phyloP scores from a whole-genome alignment of 1,284 basidiomycete species.

The Agroathelia rolfsii region DNA sequence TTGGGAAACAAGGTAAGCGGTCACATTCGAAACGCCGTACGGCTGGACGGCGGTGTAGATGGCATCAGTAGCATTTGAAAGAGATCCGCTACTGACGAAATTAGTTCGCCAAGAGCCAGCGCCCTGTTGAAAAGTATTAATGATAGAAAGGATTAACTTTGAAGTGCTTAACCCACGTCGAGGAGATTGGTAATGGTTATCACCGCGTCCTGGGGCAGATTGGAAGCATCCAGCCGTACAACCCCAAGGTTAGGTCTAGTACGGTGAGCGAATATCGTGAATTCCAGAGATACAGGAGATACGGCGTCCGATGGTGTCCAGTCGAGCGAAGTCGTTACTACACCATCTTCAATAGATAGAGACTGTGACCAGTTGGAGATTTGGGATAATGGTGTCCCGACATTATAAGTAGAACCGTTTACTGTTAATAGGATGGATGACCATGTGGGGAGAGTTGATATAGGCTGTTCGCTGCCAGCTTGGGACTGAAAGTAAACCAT shows the following conservation, averaged over 20 bases:
- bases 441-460: slow-evolving; percentile 4
- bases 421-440: slow-evolving; percentile 1
- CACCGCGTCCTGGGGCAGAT: not conserved
- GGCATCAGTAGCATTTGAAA: not conserved
- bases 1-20: slow-evolving; percentile 2
- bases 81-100: not conserved
- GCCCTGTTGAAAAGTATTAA: slow-evolving; percentile 1
- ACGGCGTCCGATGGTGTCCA: not conserved
- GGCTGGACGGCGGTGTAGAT: slow-evolving; percentile 1
- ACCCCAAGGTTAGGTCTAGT: slow-evolving; percentile 1
- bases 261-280: slow-evolving; percentile 3
- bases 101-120: slow-evolving; percentile 3
- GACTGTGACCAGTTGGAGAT: slow-evolving; percentile 2
- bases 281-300: too few relatives aligned
- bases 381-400: not conserved
- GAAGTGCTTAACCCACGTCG: slow-evolving; percentile 1
- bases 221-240: slow-evolving; percentile 1
- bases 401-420: not conserved
- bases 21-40: slow-evolving; percentile 1
- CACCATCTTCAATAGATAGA: slow-evolving; percentile 1
- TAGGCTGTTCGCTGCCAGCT: slow-evolving; percentile 3
- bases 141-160: not conserved
- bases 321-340: not conserved
- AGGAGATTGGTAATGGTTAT: slow-evolving; percentile 3
- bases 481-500: not conserved